phyloP scores from a whole-genome alignment of 2,329 filamentous ascomycete genomes.

The Stachybotrys elegans region DNA sequence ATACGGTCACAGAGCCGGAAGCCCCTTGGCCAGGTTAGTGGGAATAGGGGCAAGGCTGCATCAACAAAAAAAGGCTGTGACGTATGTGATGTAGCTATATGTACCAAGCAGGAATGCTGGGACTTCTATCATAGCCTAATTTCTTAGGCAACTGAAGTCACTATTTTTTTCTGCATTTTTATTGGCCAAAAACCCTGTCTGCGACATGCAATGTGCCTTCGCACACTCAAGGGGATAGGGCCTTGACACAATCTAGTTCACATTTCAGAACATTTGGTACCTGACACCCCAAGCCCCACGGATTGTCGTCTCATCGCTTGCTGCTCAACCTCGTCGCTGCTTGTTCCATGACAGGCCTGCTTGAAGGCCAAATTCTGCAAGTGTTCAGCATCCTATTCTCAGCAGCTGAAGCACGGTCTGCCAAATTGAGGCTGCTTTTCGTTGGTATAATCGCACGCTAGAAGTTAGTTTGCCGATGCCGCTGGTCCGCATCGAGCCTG shows the following conservation, averaged over 20 bases:
- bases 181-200: background rate
- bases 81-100: conserved; percentile 5
- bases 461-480: background rate
- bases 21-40: background rate
- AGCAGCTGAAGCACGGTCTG: conserved; percentile 10
- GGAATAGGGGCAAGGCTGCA: background rate
- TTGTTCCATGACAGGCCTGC: conserved; percentile 9
- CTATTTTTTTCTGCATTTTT: background rate
- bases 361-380: conserved; percentile 12
- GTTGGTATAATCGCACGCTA: conserved; percentile 3
- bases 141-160: background rate
- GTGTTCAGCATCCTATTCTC: conserved; percentile 13
- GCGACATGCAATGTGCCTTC: background rate
- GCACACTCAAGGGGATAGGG: background rate
- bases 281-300: too few species aligned
- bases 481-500: conserved; percentile 9
- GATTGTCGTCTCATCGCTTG: background rate
- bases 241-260: too few species aligned
- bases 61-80: background rate
- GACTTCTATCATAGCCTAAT: conserved; percentile 6
- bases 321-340: background rate
- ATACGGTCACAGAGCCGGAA: background rate
- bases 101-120: conserved; percentile 4
- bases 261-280: too few species aligned
- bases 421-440: conserved; percentile 7